Evolutionary conservation across 495 filamentous ascomycete genomes (phyloP), one percentile per base, ranked within the genome.

Genomic region (Achaetomiella virescens): DNA sequence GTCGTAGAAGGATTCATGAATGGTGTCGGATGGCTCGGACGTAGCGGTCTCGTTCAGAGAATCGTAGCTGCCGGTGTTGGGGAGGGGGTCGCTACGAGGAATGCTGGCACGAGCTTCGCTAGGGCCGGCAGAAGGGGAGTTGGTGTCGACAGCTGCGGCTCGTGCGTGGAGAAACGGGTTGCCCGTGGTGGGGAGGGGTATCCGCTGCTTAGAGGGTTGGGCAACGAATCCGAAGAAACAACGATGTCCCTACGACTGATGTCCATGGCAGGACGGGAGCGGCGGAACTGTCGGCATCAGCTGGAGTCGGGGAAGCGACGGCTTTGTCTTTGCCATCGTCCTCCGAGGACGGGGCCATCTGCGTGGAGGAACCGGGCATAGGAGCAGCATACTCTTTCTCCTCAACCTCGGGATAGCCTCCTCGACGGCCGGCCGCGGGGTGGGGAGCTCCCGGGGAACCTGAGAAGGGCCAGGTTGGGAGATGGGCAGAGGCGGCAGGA

Each of bases 241-340:
- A 48, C 9, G 35, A 21, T 11, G 4, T 25, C 21, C 12, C 22
- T 11, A 18, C 43, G 20, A 14, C 11, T 21, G 21, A 29, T 29
- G 24, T 31, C 35, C 20, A 41, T 3, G 35, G 27, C 31, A 4
- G 45, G 1, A 31, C 11, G 0, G 38, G 41, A 25, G 35, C 33
- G 3, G 15, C 27, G 10, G 33, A 11, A 29, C 37, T 7, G 18
- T 10, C 15, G 10, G 12, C 14, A 12, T 6, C 22, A 27, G 17
- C 25, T n/a, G 36, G n/a, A 24, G 1, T 33, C 11, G n/a, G 18
- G n/a, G 41, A 12, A 24, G 36, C 45, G 37, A n/a, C 24, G 18
- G 35, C 46, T 27, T 51, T 55, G 14, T 20, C 55, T 18, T 62
- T 59, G 17, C 47, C 55, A 47, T 59, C 53, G 52, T 55, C 55